Conservation (phyloP, 1,284 basidiomycete species). For the Ustilago vetiveriae region DNA sequence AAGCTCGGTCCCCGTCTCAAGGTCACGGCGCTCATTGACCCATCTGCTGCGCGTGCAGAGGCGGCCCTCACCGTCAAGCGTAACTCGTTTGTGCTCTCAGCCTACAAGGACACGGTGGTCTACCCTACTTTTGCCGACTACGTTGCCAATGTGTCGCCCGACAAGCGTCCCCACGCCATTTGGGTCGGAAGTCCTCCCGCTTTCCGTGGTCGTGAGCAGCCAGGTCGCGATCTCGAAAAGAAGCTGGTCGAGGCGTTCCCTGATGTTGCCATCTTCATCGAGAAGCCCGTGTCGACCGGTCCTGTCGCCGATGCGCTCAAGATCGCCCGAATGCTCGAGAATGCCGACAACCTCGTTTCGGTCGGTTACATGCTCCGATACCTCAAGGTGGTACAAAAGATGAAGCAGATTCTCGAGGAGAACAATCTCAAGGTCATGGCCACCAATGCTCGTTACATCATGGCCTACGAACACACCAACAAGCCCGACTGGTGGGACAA, state of each 20-base stretch:
- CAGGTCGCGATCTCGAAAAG: constrained; percentile 85
- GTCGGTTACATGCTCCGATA: constrained; percentile 77
- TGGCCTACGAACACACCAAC: constrained; percentile 78
- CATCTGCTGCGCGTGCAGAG: constrained; percentile 81
- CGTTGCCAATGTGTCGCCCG: constrained; percentile 73
- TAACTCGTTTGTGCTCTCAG: constrained; percentile 89
- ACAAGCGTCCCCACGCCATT: constrained; percentile 73
- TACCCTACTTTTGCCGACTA: constrained; percentile 90
- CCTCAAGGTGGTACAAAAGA: constrained; percentile 84
- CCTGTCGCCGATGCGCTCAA: constrained; percentile 71
- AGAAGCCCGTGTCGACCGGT: constrained; percentile 92
- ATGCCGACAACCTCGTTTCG: constrained; percentile 77
- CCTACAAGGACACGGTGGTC: constrained; percentile 89
- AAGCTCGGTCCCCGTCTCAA: constrained; percentile 97
- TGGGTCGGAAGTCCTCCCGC: constrained; percentile 92
- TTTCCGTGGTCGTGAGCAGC: constrained; percentile 73
- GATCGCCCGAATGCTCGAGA: constrained; percentile 63
- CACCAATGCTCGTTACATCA: constrained; percentile 93
- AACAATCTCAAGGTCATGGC: constrained; percentile 97
- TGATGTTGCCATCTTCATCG: constrained; percentile 82
- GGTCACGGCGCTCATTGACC: constrained; percentile 93
- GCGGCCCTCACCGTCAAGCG: constrained; percentile 88
- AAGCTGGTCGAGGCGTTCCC: constrained; percentile 85
- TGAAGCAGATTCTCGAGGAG: constrained; percentile 91
- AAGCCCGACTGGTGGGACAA: constrained; percentile 98